A percentile compares a stretch with the other conserved stretches of the same genome.
Conservation (phyloP, 129 eudicot genomes). For the Daucus carota region DNA sequence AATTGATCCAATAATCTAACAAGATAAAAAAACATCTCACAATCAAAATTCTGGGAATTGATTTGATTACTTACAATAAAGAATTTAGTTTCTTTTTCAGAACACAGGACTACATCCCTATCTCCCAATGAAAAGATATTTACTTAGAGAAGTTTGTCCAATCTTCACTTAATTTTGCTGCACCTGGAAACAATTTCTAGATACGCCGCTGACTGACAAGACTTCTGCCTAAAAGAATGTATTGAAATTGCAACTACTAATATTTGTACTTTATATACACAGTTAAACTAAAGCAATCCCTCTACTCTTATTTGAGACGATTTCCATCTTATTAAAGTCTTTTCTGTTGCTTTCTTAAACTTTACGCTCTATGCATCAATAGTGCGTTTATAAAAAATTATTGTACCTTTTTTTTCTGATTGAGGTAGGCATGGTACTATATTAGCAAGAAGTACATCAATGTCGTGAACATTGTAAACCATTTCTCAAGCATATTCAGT, state of each 20-base stretch:
- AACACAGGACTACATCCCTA: too few relatives aligned
- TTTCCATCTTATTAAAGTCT: not conserved
- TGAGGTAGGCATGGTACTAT: not conserved
- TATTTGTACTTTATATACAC: not conserved
- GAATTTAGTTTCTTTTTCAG: too few relatives aligned
- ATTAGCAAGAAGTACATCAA: not conserved
- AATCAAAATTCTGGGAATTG: not conserved
- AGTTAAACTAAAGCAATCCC: too few relatives aligned
- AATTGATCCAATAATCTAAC: conserved; percentile 73
- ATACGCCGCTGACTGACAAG: not conserved
- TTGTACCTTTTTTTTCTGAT: not conserved
- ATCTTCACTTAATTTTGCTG: too few relatives aligned
- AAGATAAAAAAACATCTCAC: not conserved
- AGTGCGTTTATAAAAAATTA: not conserved
- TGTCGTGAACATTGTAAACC: not conserved
- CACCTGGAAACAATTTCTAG: too few relatives aligned
- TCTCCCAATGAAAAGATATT: too few relatives aligned
- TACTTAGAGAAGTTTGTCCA: too few relatives aligned
- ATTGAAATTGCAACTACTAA: not conserved
- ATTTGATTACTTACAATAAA: too few relatives aligned
- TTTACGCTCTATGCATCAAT: not conserved
- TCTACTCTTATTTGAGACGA: not conserved
- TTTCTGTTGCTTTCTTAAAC: not conserved
- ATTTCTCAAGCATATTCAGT: not conserved
- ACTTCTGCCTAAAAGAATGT: not conserved